Conservation (phyloP, 257 asterid species). For the Solanum habrochaites region DNA sequence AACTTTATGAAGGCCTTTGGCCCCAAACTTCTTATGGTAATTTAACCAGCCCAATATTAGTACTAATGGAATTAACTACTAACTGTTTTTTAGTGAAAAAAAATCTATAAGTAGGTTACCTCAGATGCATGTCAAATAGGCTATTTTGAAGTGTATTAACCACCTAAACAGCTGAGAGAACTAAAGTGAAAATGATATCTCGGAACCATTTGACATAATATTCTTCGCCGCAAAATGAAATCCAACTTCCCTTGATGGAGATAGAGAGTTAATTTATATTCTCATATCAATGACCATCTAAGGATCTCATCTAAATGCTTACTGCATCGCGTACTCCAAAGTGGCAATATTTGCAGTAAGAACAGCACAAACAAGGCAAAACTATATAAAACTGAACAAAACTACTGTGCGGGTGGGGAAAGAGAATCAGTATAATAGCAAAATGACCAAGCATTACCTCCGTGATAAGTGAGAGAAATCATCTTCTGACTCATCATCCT, state of each 20-base stretch:
- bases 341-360: background rate
- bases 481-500: slow-evolving; percentile 87
- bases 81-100: background rate
- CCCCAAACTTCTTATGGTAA: background rate
- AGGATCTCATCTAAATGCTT: background rate
- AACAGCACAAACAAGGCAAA: background rate
- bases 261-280: background rate
- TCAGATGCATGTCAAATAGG: background rate
- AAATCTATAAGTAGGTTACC: background rate
- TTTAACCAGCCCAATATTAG: background rate
- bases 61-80: background rate
- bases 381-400: background rate
- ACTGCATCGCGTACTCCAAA: background rate
- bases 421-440: background rate
- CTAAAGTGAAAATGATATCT: background rate
- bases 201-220: background rate
- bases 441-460: slow-evolving; percentile 31
- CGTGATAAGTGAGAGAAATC: slow-evolving; percentile 72
- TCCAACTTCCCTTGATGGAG: background rate
- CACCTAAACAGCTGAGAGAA: background rate
- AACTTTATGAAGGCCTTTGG: background rate
- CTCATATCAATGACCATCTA: background rate
- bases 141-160: background rate
- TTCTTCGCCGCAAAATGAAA: background rate
- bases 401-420: background rate